A percentile compares a stretch with the other conserved stretches of the same genome.
These are phyloP conservation scores for Excoecaria agallocha DNA, from an alignment of 345 rosid genomes.

Conservation along the genomic window DNA sequence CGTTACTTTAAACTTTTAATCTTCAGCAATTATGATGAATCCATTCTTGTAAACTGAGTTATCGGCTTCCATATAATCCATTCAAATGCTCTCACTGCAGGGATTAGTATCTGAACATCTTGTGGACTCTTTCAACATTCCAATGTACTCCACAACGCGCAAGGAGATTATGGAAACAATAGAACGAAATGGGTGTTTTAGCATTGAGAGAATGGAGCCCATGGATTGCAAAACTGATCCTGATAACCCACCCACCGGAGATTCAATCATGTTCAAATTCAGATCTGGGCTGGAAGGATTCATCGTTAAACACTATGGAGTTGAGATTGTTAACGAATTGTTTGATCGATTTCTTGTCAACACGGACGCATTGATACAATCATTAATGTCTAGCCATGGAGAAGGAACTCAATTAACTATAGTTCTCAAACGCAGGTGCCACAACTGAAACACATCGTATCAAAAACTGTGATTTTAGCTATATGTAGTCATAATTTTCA, in stretches of 20 bases:
- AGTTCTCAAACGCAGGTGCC: background rate
- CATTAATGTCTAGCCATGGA: too few species aligned
- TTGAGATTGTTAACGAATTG: conserved; percentile 22
- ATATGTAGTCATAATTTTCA: background rate
- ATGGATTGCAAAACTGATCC: background rate
- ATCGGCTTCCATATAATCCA: too few species aligned
- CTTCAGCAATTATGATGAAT: too few species aligned
- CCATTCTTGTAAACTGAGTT: background rate
- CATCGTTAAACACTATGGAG: conserved; percentile 26
- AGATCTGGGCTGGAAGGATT: conserved; percentile 15
- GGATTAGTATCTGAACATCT: background rate
- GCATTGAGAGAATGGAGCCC: conserved; percentile 12
- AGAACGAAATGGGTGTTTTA: conserved; percentile 14
- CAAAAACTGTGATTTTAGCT: background rate
- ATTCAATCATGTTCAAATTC: background rate
- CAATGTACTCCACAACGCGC: conserved; percentile 4
- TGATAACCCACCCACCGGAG: background rate
- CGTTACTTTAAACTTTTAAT: too few species aligned
- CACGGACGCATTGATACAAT: too few species aligned
- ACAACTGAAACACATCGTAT: background rate
- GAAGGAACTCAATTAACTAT: too few species aligned
- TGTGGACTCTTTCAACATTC: conserved; percentile 20
- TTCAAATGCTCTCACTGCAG: background rate
- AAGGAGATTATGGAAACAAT: conserved; percentile 2
- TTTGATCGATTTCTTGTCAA: conserved; percentile 19